Base-by-base conservation (phyloP, 2,329 filamentous ascomycete genomes). In the Pseudopyrenochaeta lycopersici region DNA sequence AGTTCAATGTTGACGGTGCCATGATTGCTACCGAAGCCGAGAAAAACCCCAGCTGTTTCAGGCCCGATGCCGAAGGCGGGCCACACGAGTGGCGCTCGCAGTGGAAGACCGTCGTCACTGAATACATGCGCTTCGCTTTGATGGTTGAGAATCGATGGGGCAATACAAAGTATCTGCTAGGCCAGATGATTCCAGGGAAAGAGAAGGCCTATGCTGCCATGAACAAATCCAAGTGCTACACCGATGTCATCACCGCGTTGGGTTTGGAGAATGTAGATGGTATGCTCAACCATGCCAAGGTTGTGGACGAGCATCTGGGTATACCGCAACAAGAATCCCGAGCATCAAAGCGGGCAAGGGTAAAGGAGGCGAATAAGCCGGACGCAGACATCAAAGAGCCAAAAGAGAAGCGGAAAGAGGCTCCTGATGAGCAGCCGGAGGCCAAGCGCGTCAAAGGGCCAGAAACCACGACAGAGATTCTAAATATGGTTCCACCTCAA, bases 1-100 rank as follows among this genome's bases (percentile, higher is more conserved):
- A 97, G 72, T 97, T 85, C 70, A 89, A 88, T n/a, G 90, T 90
- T 5, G 93, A 98, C 70, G 94, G 93, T 5, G 95, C 91, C 56
- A 99, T 99, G 95, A 98, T 99, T 67, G 95, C 95, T 9, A 95
- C 92, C 2, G 85, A 91, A 3, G 95, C 95, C 1, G 95, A 99
- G 80, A 86, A 88, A 60, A 99, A 99, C 71, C 86, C 92, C 2
- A 96, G 91, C 61, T 93, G 90, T 68, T 99, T 99, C 80, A 85
- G 90, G 33, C 74, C 83, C 1, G 77, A 84, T 32, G 84, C 82
- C 1, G 85, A 91, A 35, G 92, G 92, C 10, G 92, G 91, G 1
- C 71, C 71, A 2, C 67, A 72, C 38, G 72, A 72, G 43, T 75
- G 73, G 70, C 66, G 88, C 30, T 83, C 86, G 0, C 80, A 84